These are phyloP conservation scores for Metschnikowia matae DNA, from an alignment of 805 yeast species.

Conservation along the genomic window DNA sequence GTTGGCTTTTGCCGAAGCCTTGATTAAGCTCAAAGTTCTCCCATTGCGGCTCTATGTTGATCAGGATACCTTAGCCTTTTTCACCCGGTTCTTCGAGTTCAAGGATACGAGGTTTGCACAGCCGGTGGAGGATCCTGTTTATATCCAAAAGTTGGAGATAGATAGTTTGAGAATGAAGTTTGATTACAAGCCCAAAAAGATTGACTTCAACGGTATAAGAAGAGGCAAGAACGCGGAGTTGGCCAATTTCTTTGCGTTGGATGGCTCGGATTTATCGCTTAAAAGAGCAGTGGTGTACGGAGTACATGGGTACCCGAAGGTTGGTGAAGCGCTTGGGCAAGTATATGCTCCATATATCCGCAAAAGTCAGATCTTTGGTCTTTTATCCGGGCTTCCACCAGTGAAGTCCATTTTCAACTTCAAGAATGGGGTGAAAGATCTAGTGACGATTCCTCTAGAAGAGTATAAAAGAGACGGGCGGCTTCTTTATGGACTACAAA, in stretches of 20 bases:
- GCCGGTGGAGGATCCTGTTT: constrained; percentile 62
- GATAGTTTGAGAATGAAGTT: constrained; percentile 58
- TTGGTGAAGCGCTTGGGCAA: constrained; percentile 54
- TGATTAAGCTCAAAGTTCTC: constrained; percentile 49
- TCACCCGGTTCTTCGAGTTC: constrained; percentile 76
- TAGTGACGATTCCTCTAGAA: constrained; percentile 66
- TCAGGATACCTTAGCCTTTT: constrained; percentile 87
- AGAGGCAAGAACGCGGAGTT: constrained; percentile 86
- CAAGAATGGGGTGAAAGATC: constrained; percentile 71
- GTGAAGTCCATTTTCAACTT: constrained; percentile 71
- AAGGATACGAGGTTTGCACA: constrained; percentile 65
- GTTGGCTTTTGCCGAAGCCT: constrained; percentile 66
- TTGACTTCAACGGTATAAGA: constrained; percentile 78
- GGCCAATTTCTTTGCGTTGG: constrained; percentile 82
- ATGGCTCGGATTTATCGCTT: constrained; percentile 73
- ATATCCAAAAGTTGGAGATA: constrained; percentile 64
- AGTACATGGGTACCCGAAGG: constrained; percentile 62
- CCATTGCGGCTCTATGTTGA: constrained; percentile 86
- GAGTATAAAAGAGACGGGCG: constrained; percentile 76
- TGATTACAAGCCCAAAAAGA: constrained; percentile 88
- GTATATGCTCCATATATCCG: constrained; percentile 88
- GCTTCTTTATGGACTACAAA: constrained; percentile 62
- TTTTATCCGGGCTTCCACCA: constrained; percentile 81
- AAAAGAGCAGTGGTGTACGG: constrained; percentile 68
- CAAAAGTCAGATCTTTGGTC: constrained; percentile 73